A percentile compares a stretch with the other conserved stretches of the same genome.
These are phyloP conservation scores for Golubevia sp. DNA, from an alignment of 1,284 basidiomycete species.

Conservation along the genomic window DNA sequence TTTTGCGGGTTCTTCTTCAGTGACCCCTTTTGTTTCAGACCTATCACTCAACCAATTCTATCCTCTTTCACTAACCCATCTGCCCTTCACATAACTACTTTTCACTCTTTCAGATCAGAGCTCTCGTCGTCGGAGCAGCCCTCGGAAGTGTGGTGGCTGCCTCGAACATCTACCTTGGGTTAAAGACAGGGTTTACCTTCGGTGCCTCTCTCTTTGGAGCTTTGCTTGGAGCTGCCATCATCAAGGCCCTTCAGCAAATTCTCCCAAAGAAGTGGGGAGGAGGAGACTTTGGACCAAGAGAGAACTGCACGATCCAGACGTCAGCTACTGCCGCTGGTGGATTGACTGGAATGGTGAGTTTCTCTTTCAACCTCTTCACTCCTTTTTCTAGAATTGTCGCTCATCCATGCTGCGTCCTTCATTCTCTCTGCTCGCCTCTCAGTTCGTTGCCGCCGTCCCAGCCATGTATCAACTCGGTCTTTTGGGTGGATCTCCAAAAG, in stretches of 20 bases:
- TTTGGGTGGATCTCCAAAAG: constrained; percentile 20
- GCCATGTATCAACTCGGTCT: constrained; percentile 69
- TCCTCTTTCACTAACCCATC: no score
- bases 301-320: constrained; percentile 46
- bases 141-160: constrained; percentile 71
- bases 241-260: constrained; percentile 26
- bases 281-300: constrained; percentile 39
- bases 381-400: constrained; percentile 64
- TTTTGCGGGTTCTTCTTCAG: no score
- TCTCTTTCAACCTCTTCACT: no score
- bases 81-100: no score
- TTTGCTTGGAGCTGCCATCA: constrained; percentile 37
- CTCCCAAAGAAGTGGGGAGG: constrained; percentile 31
- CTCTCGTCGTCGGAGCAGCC: constrained; percentile 69
- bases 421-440: constrained; percentile 66
- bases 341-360: no score
- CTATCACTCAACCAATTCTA: no score
- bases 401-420: constrained; percentile 68
- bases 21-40: no score
- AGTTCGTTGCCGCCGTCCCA: constrained; percentile 72
- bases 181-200: constrained; percentile 65
- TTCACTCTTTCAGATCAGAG: no score
- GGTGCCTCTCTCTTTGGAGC: constrained; percentile 47
- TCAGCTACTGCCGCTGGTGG: constrained; percentile 39
- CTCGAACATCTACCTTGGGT: constrained; percentile 72